Base-by-base conservation (phyloP, 1,284 basidiomycete genomes). In the Puccinia brachypodii region DNA sequence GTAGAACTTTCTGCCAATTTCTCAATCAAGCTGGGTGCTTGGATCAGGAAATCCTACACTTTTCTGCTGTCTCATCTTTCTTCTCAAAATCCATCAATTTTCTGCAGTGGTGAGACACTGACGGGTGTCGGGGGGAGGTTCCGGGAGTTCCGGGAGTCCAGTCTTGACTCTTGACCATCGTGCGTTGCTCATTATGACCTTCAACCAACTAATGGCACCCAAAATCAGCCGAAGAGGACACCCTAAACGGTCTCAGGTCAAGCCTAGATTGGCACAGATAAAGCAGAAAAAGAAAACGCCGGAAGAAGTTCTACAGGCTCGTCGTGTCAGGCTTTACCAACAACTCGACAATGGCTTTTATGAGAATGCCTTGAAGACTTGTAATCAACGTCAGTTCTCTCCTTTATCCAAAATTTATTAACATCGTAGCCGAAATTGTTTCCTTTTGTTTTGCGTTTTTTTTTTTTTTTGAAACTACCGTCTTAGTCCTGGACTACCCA, bases 321-420 rank as follows among this genome's bases (percentile, higher is more conserved):
- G 62, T 3, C 66, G 47, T 31, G 42, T 33, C 50, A 53, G 76
- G 44, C 76, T 78, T 13, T 58, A 68, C 36, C 64, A 78, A 25
- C 76, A 78, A 36, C 62, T 78, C 40, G 44, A 58, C 22, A 42
- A 69, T 38, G 76, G 76, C 19, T 78, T 78, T n/a, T 42, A 78
- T 69, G 36, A 47, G 33, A 78, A 78, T 28, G 76, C 76, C 36
- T 19, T 71, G 28, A 78, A 78, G 28, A 78, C 76, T 31, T 66
- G 62, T 47, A 78, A 78, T 69, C 76, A 69, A 58, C 44, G 76
- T 71, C 64, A 13, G 64, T 31, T n/a, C 13, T 13, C 25, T n/a
- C 19, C 33, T 38, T 19, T 40, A 33, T 4, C 33, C 25, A 22
- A 53, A 19, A 19, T 11, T 53, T 53, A 22, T 53, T 0, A 40